Evolutionary conservation across 345 rosid species (phyloP).

Genomic region (Ceriops decandra): DNA sequence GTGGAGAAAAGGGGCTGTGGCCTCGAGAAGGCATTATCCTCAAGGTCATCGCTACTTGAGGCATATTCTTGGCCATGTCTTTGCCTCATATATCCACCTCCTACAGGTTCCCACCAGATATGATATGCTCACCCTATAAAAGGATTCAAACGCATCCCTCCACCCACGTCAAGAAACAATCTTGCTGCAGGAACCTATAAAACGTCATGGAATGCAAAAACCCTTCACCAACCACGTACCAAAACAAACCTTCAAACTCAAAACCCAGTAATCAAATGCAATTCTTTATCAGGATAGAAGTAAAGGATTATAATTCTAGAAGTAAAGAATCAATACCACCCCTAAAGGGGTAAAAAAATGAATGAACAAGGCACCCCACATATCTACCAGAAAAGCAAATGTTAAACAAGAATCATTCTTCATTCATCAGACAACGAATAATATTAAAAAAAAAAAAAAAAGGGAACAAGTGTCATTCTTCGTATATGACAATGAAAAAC

Average conservation of each 20-base stretch:
- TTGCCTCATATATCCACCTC: constrained; percentile 87
- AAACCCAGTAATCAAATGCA: constrained; percentile 18
- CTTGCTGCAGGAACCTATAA: neutral
- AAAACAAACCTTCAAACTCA: constrained; percentile 4
- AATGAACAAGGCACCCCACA: too few relatives aligned
- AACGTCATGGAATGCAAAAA: neutral
- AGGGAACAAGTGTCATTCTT: too few relatives aligned
- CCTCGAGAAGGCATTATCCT: constrained; percentile 88
- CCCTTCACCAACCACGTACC: neutral
- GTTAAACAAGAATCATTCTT: too few relatives aligned
- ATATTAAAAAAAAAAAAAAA: too few relatives aligned
- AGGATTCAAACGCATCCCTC: too few relatives aligned
- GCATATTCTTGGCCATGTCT: constrained; percentile 91
- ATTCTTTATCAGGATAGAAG: constrained; percentile 10
- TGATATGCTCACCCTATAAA: constrained; percentile 34
- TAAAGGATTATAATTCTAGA: neutral
- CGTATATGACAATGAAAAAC: neutral
- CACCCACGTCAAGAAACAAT: too few relatives aligned
- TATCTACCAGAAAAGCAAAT: too few relatives aligned
- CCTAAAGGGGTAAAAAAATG: too few relatives aligned
- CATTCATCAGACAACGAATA: too few relatives aligned
- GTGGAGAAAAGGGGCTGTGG: constrained; percentile 42
- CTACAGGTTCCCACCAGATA: constrained; percentile 74
- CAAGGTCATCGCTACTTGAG: constrained; percentile 80
- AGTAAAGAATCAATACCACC: neutral